Evolutionary conservation across 73 alveolate species (phyloP).

Genomic region (Symbiodinium natans): DNA sequence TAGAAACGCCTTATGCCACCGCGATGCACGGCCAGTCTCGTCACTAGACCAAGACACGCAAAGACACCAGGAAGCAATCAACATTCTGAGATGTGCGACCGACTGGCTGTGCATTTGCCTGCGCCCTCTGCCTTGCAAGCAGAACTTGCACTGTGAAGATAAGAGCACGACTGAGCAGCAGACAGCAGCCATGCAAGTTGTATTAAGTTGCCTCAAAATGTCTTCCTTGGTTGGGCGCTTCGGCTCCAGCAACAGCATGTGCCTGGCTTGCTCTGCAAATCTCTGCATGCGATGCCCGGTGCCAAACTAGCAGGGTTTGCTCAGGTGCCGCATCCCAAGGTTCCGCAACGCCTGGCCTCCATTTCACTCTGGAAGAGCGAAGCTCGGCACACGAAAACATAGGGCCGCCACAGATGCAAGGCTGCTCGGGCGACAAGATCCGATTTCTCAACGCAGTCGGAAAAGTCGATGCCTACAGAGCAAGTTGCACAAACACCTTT

Average conservation of each 20-base stretch:
- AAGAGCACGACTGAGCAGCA: background rate
- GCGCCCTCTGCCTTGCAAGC: slow-evolving; percentile 52
- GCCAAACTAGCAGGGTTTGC: background rate
- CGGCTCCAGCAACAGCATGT: slow-evolving; percentile 62
- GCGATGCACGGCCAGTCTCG: too few relatives aligned
- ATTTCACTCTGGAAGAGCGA: background rate
- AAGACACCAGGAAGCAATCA: too few relatives aligned
- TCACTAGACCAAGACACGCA: too few relatives aligned
- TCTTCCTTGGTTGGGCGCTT: slow-evolving; percentile 30
- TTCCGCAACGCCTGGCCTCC: slow-evolving; percentile 59
- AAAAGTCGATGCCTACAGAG: slow-evolving; percentile 68
- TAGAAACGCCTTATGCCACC: too few relatives aligned
- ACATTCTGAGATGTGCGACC: too few relatives aligned
- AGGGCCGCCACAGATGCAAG: slow-evolving; percentile 22
- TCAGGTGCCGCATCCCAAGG: slow-evolving; percentile 90
- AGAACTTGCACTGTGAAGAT: background rate
- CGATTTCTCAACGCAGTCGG: slow-evolving; percentile 76
- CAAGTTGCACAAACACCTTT: background rate
- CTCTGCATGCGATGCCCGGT: background rate
- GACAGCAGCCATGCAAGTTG: background rate
- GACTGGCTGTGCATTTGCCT: slow-evolving; percentile 5
- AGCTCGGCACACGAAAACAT: background rate
- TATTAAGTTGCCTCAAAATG: slow-evolving; percentile 48
- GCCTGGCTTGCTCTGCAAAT: slow-evolving; percentile 27
- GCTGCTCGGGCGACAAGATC: slow-evolving; percentile 80